Percentiles rank a stretch among this genome's conserved stretches.
These are phyloP conservation scores for Penicillium waksmanii DNA, from an alignment of 495 filamentous ascomycete species.

Conservation along the genomic window DNA sequence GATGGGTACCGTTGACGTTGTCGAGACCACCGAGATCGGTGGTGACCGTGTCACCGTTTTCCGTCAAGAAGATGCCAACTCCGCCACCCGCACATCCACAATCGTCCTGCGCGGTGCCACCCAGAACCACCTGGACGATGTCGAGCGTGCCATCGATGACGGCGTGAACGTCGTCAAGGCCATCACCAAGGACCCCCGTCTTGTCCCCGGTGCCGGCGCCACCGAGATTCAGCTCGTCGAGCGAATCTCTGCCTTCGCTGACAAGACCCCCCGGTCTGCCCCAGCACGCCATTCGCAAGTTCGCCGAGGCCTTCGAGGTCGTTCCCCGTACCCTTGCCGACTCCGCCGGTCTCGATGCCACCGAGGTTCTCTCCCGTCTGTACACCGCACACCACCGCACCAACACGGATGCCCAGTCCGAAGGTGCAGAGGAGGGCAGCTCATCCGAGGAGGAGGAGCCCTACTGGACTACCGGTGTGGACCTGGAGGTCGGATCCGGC, in stretches of 20 bases:
- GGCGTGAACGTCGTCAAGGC: slow-evolving; percentile 99
- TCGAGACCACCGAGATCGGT: slow-evolving; percentile 97
- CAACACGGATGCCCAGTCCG: slow-evolving; percentile 22
- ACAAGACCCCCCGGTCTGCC: slow-evolving; percentile 87
- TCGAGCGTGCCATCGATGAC: slow-evolving; percentile 97
- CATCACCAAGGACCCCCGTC: slow-evolving; percentile 86
- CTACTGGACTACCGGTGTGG: slow-evolving; percentile 88
- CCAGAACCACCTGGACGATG: slow-evolving; percentile 95
- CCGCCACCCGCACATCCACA: slow-evolving; percentile 89
- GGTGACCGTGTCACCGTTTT: slow-evolving; percentile 99
- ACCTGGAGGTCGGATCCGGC: slow-evolving; percentile 83
- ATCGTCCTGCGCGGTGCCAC: slow-evolving; percentile 95
- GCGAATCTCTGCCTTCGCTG: slow-evolving; percentile 83
- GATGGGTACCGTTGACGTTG: slow-evolving; percentile 93
- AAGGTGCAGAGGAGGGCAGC: slow-evolving; percentile 42
- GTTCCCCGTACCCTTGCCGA: slow-evolving; percentile 92
- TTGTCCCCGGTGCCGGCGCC: slow-evolving; percentile 94
- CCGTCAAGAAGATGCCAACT: slow-evolving; percentile 91
- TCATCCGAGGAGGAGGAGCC: slow-evolving; percentile 60
- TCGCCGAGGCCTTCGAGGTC: slow-evolving; percentile 96
- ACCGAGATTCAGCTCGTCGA: slow-evolving; percentile 95
- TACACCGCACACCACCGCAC: slow-evolving; percentile 87
- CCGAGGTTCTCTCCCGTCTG: slow-evolving; percentile 86
- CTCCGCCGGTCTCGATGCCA: slow-evolving; percentile 92
- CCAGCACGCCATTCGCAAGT: slow-evolving; percentile 97